Percentiles rank a stretch among this genome's conserved stretches.
Evolutionary conservation across 139 green algal genomes (phyloP).

Genomic region (Trebouxia sp.): DNA sequence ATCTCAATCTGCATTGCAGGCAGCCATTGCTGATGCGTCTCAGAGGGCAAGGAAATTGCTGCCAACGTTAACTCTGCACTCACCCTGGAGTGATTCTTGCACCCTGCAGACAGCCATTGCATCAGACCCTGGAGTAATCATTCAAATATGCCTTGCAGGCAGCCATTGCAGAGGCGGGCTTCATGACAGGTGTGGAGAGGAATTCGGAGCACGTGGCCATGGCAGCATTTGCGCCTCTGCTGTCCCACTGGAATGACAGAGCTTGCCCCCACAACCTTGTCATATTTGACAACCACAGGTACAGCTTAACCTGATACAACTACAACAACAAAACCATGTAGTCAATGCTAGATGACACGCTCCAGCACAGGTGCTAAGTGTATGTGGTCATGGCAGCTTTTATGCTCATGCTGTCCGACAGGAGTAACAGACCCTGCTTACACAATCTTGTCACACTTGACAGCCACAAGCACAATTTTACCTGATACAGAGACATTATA

Average conservation of each 20-base stretch:
- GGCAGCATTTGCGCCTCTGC: constrained; percentile 67
- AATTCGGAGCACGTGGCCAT: constrained; percentile 62
- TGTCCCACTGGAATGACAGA: constrained; percentile 57
- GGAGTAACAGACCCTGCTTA: constrained; percentile 47
- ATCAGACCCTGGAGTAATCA: not conserved
- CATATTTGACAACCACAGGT: constrained; percentile 56
- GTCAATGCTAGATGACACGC: not conserved
- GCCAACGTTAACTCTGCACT: too few relatives aligned
- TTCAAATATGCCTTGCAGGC: constrained; percentile 29
- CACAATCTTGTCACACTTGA: constrained; percentile 56
- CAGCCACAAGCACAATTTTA: constrained; percentile 37
- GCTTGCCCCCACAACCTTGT: constrained; percentile 59
- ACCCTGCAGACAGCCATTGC: constrained; percentile 31
- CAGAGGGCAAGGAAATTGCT: too few relatives aligned
- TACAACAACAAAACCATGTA: not conserved
- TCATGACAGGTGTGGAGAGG: constrained; percentile 73
- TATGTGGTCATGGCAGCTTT: constrained; percentile 60
- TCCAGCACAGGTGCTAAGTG: constrained; percentile 58
- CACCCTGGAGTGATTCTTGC: not conserved
- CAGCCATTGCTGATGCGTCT: constrained; percentile 65
- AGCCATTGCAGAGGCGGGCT: constrained; percentile 67
- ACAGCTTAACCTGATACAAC: constrained; percentile 12
- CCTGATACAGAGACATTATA: constrained; percentile 3
- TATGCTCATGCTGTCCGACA: constrained; percentile 64
- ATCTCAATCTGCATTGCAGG: constrained; percentile 17